These are phyloP conservation scores for Kurtzmaniella quercitrusa DNA, from an alignment of 1,139 yeast genomes.

Conservation along the genomic window DNA sequence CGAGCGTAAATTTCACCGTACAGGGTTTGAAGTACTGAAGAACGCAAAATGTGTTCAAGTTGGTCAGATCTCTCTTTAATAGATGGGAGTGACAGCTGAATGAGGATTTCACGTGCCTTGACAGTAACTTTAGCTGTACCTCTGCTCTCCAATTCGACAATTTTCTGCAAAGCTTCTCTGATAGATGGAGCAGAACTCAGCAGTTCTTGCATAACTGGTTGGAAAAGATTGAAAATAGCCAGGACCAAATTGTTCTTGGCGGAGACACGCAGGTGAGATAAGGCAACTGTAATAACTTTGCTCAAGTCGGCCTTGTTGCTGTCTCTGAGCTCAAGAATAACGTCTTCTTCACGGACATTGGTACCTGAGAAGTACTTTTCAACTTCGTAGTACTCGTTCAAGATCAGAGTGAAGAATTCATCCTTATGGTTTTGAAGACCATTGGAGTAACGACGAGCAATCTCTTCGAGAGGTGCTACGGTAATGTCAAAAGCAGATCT, in stretches of 20 bases:
- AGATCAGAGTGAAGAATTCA: slow-evolving; percentile 62
- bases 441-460: slow-evolving; percentile 65
- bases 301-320: slow-evolving; percentile 74
- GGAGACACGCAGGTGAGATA: slow-evolving; percentile 90
- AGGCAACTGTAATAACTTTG: slow-evolving; percentile 65
- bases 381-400: slow-evolving; percentile 69
- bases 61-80: slow-evolving; percentile 95
- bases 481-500: slow-evolving; percentile 44
- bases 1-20: slow-evolving; percentile 80
- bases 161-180: slow-evolving; percentile 65
- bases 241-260: slow-evolving; percentile 87
- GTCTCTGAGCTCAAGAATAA: slow-evolving; percentile 79
- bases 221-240: slow-evolving; percentile 80
- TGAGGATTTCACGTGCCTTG: slow-evolving; percentile 92
- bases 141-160: slow-evolving; percentile 86
- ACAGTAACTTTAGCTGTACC: slow-evolving; percentile 92
- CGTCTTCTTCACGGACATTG: slow-evolving; percentile 78
- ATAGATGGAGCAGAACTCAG: slow-evolving; percentile 69
- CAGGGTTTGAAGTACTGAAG: slow-evolving; percentile 83
- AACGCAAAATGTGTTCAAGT: slow-evolving; percentile 88
- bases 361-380: slow-evolving; percentile 77
- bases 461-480: slow-evolving; percentile 67
- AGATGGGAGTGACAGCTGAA: slow-evolving; percentile 95
- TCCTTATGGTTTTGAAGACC: slow-evolving; percentile 87
- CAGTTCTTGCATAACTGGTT: slow-evolving; percentile 65